phyloP scores from a whole-genome alignment of 2,329 filamentous ascomycete genomes.

The Aspergillus spinulosporus region DNA sequence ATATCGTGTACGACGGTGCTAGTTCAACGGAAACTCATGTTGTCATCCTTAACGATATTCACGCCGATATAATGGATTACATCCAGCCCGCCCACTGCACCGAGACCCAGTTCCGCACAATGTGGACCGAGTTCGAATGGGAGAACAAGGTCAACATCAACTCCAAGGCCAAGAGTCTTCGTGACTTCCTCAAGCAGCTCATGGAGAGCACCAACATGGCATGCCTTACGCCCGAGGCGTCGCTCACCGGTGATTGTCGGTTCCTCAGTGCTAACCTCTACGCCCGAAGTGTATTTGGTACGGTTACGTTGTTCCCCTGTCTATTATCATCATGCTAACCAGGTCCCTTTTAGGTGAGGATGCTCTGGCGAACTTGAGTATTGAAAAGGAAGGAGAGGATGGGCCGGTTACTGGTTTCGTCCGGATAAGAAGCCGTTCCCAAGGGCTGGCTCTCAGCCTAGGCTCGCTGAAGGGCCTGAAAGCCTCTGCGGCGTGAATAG shows the following conservation, averaged over 20 bases:
- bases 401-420: slow-evolving; percentile 97
- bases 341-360: slow-evolving; percentile 77
- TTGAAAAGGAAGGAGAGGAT: slow-evolving; percentile 94
- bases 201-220: slow-evolving; percentile 99
- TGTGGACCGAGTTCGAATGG: slow-evolving; percentile 99
- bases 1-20: slow-evolving; percentile 94
- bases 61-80: slow-evolving; percentile 99
- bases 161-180: slow-evolving; percentile 86
- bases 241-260: slow-evolving; percentile 94
- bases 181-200: slow-evolving; percentile 88
- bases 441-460: slow-evolving; percentile 89
- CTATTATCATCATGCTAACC: slow-evolving; percentile 25
- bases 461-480: slow-evolving; percentile 93
- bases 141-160: slow-evolving; percentile 99
- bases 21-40: slow-evolving; percentile 92
- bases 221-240: slow-evolving; percentile 93
- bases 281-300: slow-evolving; percentile 96
- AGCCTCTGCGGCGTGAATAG: slow-evolving; percentile 55
- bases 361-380: slow-evolving; percentile 92
- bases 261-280: slow-evolving; percentile 97
- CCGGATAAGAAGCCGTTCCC: slow-evolving; percentile 93
- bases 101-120: slow-evolving; percentile 98
- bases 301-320: slow-evolving; percentile 39
- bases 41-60: slow-evolving; percentile 95
- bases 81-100: slow-evolving; percentile 96